Conservation (phyloP, 139 green algal genomes). For the Edaphochlamys debaryana region DNA sequence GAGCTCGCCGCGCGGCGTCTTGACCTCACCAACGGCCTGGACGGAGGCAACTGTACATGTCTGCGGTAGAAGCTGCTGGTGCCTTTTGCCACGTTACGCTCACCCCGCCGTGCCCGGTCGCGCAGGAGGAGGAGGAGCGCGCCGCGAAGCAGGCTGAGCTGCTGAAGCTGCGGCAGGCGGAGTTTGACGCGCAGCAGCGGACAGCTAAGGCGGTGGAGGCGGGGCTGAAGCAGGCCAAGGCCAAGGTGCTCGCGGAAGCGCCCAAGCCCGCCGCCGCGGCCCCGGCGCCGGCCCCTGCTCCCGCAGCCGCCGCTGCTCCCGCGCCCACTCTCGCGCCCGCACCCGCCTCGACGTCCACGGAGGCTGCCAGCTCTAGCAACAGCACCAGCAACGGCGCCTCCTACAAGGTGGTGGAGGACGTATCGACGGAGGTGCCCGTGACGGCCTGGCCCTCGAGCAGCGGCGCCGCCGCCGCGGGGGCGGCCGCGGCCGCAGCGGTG, state of each 20-base stretch:
- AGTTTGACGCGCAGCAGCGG: constrained; percentile 45
- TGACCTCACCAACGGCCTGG: no score
- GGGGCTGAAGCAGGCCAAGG: constrained; percentile 38
- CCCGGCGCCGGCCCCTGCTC: background rate
- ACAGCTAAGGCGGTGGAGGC: constrained; percentile 38
- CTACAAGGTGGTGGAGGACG: background rate
- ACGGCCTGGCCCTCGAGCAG: background rate
- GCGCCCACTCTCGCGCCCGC: background rate
- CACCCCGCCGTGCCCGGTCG: no score
- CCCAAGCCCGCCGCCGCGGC: background rate
- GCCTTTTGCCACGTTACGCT: no score
- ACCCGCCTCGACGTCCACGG: background rate
- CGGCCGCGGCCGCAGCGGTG: background rate
- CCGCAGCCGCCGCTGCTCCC: background rate
- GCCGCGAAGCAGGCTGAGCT: constrained; percentile 31
- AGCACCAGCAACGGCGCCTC: background rate
- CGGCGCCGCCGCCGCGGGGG: background rate
- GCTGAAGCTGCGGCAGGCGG: constrained; percentile 25
- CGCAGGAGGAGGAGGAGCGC: constrained; percentile 33
- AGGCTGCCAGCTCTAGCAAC: background rate
- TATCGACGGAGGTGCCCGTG: background rate
- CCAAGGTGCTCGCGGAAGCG: constrained; percentile 16
- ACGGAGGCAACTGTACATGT: no score
- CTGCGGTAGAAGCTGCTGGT: no score
- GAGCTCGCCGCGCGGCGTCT: no score